Conservation (phyloP, 495 filamentous ascomycete genomes). For the Rostrohypoxylon terebratum region DNA sequence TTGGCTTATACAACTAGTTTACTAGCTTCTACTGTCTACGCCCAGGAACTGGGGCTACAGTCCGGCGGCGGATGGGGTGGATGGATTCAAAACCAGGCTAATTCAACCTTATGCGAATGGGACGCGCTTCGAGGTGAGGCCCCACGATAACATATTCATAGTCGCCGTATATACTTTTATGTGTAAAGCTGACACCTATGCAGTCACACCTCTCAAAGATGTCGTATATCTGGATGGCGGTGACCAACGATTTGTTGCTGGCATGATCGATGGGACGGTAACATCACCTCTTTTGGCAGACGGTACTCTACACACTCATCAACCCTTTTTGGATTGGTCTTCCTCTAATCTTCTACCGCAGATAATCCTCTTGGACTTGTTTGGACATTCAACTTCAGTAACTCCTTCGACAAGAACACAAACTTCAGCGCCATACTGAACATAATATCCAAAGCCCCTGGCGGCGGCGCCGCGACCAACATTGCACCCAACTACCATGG, state of each 20-base stretch:
- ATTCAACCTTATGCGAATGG: constrained; percentile 71
- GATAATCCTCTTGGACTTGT: constrained; percentile 61
- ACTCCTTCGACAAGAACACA: constrained; percentile 64
- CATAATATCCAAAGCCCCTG: constrained; percentile 55
- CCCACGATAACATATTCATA: not conserved
- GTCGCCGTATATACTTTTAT: not conserved
- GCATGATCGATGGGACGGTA: constrained; percentile 54
- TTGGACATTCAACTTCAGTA: constrained; percentile 69
- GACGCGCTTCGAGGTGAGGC: constrained; percentile 62
- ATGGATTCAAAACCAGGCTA: constrained; percentile 60
- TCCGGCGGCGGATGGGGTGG: constrained; percentile 23
- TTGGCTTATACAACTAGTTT: constrained; percentile 43
- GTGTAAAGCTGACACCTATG: constrained; percentile 38
- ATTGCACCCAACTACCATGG: constrained; percentile 69
- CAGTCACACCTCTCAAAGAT: constrained; percentile 72
- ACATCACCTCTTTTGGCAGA: constrained; percentile 31
- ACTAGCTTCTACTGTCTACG: constrained; percentile 42
- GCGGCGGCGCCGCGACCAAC: constrained; percentile 63
- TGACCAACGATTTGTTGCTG: constrained; percentile 60
- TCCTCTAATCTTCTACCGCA: constrained; percentile 37
- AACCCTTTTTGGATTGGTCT: constrained; percentile 2
- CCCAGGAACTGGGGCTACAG: constrained; percentile 42
- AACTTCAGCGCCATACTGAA: constrained; percentile 66
- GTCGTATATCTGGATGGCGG: constrained; percentile 79
- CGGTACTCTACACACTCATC: constrained; percentile 48